Conservation (phyloP, 352 stramenopile species). For the Pythium biforme region DNA sequence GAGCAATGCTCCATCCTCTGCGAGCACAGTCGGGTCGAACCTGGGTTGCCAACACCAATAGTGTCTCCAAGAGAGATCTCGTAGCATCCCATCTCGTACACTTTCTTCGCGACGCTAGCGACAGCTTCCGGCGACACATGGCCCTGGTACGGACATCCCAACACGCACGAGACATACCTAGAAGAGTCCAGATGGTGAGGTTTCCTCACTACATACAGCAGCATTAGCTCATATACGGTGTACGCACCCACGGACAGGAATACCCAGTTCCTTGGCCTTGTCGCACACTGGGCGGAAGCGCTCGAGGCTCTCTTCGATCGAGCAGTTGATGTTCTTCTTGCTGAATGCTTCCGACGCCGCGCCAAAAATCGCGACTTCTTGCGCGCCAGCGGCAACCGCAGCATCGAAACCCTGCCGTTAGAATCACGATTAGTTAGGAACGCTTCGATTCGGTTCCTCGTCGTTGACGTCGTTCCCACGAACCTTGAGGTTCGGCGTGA, state of each 20-base stretch:
- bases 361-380: constrained; percentile 96
- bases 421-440: background rate
- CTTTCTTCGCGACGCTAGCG: constrained; percentile 68
- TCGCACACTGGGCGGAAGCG: constrained; percentile 90
- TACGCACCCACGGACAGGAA: constrained; percentile 88
- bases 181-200: background rate
- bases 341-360: constrained; percentile 95
- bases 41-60: constrained; percentile 91
- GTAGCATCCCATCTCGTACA: constrained; percentile 95
- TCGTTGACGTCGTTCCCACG: background rate
- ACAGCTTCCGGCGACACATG: constrained; percentile 82
- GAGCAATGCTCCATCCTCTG: too few relatives aligned
- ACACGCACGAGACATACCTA: constrained; percentile 96
- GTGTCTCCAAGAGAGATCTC: constrained; percentile 95
- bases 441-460: background rate
- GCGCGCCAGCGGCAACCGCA: constrained; percentile 77
- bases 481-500: constrained; percentile 94
- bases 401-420: constrained; percentile 75
- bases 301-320: constrained; percentile 93
- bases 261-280: constrained; percentile 66
- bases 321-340: constrained; percentile 97
- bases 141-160: constrained; percentile 96
- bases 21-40: constrained; percentile 29
- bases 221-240: background rate
- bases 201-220: background rate